phyloP scores from a whole-genome alignment of 495 filamentous ascomycete genomes.

The Venustampulla echinocandica region DNA sequence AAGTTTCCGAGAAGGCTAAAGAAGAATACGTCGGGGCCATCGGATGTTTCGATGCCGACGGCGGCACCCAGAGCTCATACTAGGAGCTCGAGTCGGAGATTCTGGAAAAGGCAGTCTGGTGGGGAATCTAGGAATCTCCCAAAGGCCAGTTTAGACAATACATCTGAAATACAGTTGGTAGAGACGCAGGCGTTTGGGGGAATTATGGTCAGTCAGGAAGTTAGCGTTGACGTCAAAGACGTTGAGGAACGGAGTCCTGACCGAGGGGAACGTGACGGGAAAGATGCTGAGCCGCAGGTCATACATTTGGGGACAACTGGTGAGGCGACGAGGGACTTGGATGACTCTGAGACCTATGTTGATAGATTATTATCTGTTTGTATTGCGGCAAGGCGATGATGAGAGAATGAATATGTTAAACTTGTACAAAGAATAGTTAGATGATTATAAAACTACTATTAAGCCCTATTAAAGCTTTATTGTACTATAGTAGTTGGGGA shows the following conservation, averaged over 20 bases:
- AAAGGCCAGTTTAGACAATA: neutral
- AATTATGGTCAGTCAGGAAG: slow-evolving; percentile 15
- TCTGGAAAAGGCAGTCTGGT: neutral
- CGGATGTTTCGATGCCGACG: neutral
- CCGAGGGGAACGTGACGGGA: neutral
- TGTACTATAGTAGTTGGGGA: too few species aligned
- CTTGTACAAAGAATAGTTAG: neutral
- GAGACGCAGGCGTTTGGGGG: slow-evolving; percentile 5
- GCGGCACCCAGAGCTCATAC: neutral
- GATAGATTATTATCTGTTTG: slow-evolving; percentile 15
- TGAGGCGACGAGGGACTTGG: slow-evolving; percentile 4
- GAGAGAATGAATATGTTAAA: neutral
- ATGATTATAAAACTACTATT: too few species aligned
- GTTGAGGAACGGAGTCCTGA: neutral
- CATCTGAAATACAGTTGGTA: slow-evolving; percentile 13
- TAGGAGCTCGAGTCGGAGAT: neutral
- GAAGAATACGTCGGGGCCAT: neutral
- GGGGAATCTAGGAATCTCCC: neutral
- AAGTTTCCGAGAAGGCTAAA: neutral
- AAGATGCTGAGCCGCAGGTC: neutral
- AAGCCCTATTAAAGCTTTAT: too few species aligned
- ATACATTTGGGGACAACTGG: neutral
- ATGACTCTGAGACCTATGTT: slow-evolving; percentile 14
- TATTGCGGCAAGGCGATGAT: neutral
- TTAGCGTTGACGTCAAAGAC: slow-evolving; percentile 7